Conservation (phyloP, 2,329 filamentous ascomycete species). For the Aspergillus alliaceus region DNA sequence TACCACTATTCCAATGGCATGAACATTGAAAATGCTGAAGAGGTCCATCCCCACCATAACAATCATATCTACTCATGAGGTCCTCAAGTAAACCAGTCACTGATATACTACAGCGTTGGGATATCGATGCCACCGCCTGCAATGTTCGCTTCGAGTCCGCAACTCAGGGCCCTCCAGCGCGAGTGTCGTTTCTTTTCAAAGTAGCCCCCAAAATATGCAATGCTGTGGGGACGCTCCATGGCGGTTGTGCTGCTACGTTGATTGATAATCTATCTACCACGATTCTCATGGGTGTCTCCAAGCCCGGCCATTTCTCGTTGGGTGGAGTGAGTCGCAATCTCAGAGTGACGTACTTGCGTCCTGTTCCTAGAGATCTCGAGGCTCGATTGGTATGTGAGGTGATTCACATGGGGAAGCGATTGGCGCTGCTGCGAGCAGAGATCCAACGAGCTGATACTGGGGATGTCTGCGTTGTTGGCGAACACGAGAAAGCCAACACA, state of each 20-base stretch:
- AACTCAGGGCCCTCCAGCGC: conserved; percentile 32
- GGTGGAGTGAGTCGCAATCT: conserved; percentile 67
- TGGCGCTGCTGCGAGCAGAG: conserved; percentile 55
- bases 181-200: conserved; percentile 35
- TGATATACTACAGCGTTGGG: conserved; percentile 27
- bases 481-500: conserved; percentile 66
- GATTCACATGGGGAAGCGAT: conserved; percentile 56
- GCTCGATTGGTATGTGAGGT: conserved; percentile 59
- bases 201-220: conserved; percentile 93
- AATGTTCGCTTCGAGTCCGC: conserved; percentile 41
- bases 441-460: conserved; percentile 57
- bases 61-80: too few relatives aligned
- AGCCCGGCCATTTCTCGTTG: conserved; percentile 60
- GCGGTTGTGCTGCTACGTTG: conserved; percentile 70
- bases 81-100: not conserved
- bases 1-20: conserved; percentile 27
- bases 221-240: conserved; percentile 84
- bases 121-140: conserved; percentile 26
- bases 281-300: conserved; percentile 56
- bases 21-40: conserved; percentile 14
- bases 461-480: conserved; percentile 56
- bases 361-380: conserved; percentile 54
- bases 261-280: conserved; percentile 67
- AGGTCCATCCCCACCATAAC: conserved; percentile 14
- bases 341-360: conserved; percentile 66